A percentile compares a stretch with the other conserved stretches of the same genome.
Conservation (phyloP, 2,329 filamentous ascomycete species). For the Rutstroemia sydowiana region DNA sequence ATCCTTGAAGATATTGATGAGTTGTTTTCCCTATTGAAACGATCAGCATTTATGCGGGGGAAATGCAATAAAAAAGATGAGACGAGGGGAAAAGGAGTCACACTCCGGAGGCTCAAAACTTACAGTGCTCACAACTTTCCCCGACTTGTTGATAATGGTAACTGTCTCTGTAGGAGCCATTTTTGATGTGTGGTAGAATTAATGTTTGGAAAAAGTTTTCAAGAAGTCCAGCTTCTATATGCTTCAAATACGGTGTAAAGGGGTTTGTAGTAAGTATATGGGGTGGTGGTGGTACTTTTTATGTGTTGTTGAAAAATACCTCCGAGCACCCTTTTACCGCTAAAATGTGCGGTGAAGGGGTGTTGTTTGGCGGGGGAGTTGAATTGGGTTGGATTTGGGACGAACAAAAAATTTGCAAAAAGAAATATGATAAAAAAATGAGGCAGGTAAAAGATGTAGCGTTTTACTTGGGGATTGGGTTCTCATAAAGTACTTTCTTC, state of each 20-base stretch:
- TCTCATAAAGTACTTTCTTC: not conserved
- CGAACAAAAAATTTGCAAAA: not conserved
- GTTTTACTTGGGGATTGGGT: not conserved
- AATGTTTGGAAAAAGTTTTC: not conserved
- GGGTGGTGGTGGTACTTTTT: not conserved
- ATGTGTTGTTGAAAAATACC: not conserved
- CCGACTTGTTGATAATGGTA: conserved; percentile 84
- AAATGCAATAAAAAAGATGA: not conserved
- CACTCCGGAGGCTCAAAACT: conserved; percentile 28
- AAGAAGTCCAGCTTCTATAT: conserved; percentile 6
- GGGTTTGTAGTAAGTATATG: not conserved
- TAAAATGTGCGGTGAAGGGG: conserved; percentile 7
- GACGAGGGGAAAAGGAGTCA: not conserved
- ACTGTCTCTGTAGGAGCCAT: conserved; percentile 57
- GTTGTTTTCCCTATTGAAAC: conserved; percentile 68
- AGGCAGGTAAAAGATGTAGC: not conserved
- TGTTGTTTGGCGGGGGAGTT: not conserved
- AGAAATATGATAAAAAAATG: not conserved
- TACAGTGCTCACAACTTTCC: conserved; percentile 85
- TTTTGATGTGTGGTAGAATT: not conserved
- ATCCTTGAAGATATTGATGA: conserved; percentile 86
- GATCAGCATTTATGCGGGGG: not conserved
- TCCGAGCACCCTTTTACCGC: conserved; percentile 2
- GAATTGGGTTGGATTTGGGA: not conserved
- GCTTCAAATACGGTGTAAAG: not conserved